Evolutionary conservation across 169 alveolate species (phyloP), one percentile per base, ranked within the genome.

Genomic region (Cryptosporidium canis): DNA sequence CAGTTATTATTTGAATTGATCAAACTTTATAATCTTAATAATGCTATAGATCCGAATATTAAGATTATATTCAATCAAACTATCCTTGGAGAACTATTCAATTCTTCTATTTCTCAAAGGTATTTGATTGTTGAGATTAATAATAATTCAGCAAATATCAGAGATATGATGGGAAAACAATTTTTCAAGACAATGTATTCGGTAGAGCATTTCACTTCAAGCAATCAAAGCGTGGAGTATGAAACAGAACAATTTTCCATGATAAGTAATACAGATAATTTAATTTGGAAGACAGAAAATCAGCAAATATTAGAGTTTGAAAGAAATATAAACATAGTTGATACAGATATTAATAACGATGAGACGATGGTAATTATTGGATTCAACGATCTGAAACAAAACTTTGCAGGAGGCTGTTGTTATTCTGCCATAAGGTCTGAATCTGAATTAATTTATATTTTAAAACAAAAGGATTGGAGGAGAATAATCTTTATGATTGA

Each of bases 21-120:
- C 1, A 77, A 55, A 61, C 35, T 77, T 14, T 24, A 61, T 16
- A 70, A 47, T 70, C 24, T 51, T 9, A 33, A 55, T 24, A 24
- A 61, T 43, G 9, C 24, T 18, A 61, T 39, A n/a, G 0, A 21
- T 21, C 21, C 14, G 12, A 53, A 77, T 16, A 55, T 6, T 1
- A 64, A 39, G 1, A 24, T 77, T 24, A 37, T 9, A 6, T 39
- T 77, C 35, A 12, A 61, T 24, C 48, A 77, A 31, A 33, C 55
- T 21, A 16, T 35, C 0, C 18, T 77, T n/a, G 35, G 72, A 6
- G 87, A 77, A 24, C 29, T 77, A 6, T 56, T 53, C 7, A 64
- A 77, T 61, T 58, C 87, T 58, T 77, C 87, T 14, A 61, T 48
- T 45, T 70, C 35, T 24, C 66, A 70, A 29, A 48, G 53, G 16